A percentile compares a stretch with the other conserved stretches of the same genome.
phyloP scores from a whole-genome alignment of 208 protist species.

The Wallacemonas sp. region DNA sequence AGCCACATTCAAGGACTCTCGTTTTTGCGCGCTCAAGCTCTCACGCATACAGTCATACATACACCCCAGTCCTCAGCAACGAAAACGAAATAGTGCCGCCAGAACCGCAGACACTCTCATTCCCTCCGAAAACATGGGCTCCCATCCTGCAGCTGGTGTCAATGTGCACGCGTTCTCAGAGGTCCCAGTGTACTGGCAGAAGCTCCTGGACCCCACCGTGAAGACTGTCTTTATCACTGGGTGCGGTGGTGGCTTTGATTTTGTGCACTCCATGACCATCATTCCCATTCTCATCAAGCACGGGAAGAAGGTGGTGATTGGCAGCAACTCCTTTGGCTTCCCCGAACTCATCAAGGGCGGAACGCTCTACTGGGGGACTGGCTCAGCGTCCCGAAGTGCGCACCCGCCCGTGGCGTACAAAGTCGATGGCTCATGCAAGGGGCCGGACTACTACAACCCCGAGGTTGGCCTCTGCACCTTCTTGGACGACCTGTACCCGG shows the following conservation, averaged over 20 bases:
- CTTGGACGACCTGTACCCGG: constrained; percentile 21
- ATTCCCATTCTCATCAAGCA: constrained; percentile 14
- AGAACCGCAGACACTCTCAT: neutral
- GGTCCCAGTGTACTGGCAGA: constrained; percentile 12
- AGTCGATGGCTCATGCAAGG: constrained; percentile 9
- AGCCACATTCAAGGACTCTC: too few relatives aligned
- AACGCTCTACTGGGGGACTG: constrained; percentile 2
- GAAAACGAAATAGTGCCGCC: neutral
- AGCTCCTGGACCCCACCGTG: constrained; percentile 4
- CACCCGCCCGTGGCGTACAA: neutral
- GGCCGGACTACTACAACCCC: constrained; percentile 5
- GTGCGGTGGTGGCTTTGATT: constrained; percentile 27
- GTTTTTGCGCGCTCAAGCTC: too few relatives aligned
- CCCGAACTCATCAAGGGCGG: neutral
- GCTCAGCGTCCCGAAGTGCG: too few relatives aligned
- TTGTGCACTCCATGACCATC: constrained; percentile 18
- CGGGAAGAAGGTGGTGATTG: constrained; percentile 18
- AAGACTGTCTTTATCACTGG: constrained; percentile 20
- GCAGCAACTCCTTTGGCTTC: constrained; percentile 16
- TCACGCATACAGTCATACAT: too few relatives aligned
- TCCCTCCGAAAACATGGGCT: neutral
- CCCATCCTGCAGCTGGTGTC: neutral
- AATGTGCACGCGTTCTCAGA: neutral
- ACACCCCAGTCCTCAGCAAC: too few relatives aligned
- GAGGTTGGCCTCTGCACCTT: constrained; percentile 20